Conservation (phyloP, 176 grass and related monocot species). For the Puya raimondii region DNA sequence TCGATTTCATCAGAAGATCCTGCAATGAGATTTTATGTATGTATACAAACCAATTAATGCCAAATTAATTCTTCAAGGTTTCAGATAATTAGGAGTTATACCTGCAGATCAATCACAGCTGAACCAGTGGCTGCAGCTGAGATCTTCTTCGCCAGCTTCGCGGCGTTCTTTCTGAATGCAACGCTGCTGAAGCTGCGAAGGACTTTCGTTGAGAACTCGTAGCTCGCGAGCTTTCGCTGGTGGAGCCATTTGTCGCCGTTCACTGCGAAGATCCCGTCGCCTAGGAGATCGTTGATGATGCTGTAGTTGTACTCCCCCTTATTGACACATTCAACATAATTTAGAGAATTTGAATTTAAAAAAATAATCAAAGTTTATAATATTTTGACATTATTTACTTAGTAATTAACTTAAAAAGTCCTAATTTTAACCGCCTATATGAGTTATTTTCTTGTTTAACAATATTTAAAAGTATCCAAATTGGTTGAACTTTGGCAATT, state of each 20-base stretch:
- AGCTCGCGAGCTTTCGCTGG: constrained; percentile 65
- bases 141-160: not conserved
- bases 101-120: not conserved
- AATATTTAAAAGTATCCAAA: no score
- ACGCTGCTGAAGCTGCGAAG: constrained; percentile 24
- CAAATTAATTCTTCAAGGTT: no score
- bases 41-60: no score
- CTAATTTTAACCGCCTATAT: no score
- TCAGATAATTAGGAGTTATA: not conserved
- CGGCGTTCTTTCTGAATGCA: not conserved
- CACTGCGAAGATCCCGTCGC: constrained; percentile 55
- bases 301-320: not conserved
- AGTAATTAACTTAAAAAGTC: no score
- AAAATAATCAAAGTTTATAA: no score
- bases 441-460: no score
- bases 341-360: no score
- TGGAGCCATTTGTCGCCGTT: constrained; percentile 57
- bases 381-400: no score
- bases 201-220: constrained; percentile 62
- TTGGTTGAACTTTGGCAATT: no score
- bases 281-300: constrained; percentile 48
- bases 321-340: not conserved
- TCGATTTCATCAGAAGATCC: constrained; percentile 50
- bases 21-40: constrained; percentile 23
- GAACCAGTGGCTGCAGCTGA: not conserved